Conservation (phyloP, 1,284 basidiomycete genomes). For the Phylloporus sp. region DNA sequence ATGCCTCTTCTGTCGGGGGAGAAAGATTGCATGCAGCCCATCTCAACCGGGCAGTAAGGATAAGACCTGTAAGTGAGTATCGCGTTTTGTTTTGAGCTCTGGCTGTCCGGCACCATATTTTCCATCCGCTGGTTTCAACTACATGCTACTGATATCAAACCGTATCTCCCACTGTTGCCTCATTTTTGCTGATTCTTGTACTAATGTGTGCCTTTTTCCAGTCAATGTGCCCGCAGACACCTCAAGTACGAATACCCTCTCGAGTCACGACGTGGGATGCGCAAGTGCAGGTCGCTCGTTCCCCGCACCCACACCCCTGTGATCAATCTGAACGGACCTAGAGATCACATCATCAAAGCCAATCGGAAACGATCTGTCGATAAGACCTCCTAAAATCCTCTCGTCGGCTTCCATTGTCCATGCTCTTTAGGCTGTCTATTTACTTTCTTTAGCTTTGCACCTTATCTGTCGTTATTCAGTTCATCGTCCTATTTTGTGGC, state of each 20-base stretch:
- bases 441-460: constrained; percentile 10
- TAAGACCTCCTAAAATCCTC: constrained; percentile 29
- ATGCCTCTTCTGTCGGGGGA: constrained; percentile 67
- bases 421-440: constrained; percentile 23
- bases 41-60: constrained; percentile 57
- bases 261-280: constrained; percentile 66
- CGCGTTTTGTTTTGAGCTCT: constrained; percentile 23
- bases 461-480: constrained; percentile 20
- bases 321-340: constrained; percentile 28
- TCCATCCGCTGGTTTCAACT: constrained; percentile 14
- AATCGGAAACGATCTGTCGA: constrained; percentile 40
- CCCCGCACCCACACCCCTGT: constrained; percentile 40
- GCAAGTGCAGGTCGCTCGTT: constrained; percentile 54
- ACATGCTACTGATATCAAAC: background rate
- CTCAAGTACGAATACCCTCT: constrained; percentile 67
- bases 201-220: constrained; percentile 42
- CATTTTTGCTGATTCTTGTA: constrained; percentile 19
- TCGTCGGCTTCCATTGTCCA: constrained; percentile 9
- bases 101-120: constrained; percentile 2
- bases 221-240: constrained; percentile 67
- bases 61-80: constrained; percentile 66
- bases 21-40: constrained; percentile 72
- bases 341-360: constrained; percentile 30
- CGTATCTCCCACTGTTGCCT: constrained; percentile 1
- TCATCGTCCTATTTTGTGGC: background rate